Evolutionary conservation across 768 basidiomycete genomes (phyloP).

Genomic region (Boletus coccyginus): DNA sequence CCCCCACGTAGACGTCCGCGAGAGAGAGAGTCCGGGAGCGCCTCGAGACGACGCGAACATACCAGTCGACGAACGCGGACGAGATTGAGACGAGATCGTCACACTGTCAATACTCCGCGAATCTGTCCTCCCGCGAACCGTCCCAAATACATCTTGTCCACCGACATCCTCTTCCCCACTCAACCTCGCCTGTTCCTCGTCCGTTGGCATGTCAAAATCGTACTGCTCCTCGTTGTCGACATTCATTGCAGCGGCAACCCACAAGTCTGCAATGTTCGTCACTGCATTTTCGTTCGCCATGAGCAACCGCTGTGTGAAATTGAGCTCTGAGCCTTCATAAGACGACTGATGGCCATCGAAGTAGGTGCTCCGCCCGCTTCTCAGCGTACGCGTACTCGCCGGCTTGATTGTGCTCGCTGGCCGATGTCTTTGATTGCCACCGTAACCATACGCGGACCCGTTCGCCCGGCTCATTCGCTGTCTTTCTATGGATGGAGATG

Average conservation of each 20-base stretch:
- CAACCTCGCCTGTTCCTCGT: constrained; percentile 22
- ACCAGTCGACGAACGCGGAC: constrained; percentile 23
- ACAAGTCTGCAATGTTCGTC: constrained; percentile 92
- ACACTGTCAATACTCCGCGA: constrained; percentile 14
- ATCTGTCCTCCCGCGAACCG: constrained; percentile 17
- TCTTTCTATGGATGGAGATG: constrained; percentile 39
- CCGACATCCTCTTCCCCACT: constrained; percentile 48
- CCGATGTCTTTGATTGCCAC: constrained; percentile 51
- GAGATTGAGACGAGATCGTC: constrained; percentile 22
- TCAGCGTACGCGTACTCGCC: constrained; percentile 46
- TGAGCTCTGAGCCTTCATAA: constrained; percentile 54
- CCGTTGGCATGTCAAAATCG: constrained; percentile 29
- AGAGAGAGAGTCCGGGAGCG: constrained; percentile 33
- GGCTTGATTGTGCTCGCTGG: constrained; percentile 48
- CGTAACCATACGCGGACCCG: constrained; percentile 82
- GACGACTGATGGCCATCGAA: constrained; percentile 41
- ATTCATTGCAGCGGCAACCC: constrained; percentile 97
- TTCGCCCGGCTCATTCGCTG: constrained; percentile 55
- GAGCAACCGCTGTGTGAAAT: constrained; percentile 83
- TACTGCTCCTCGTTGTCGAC: constrained; percentile 88
- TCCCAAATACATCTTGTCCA: constrained; percentile 29
- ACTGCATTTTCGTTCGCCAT: constrained; percentile 96
- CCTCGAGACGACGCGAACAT: constrained; percentile 27
- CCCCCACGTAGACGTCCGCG: constrained; percentile 30
- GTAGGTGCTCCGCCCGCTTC: constrained; percentile 50